These are phyloP conservation scores for Talaromyces sp. DNA, from an alignment of 2,329 filamentous ascomycete genomes.

Conservation along the genomic window DNA sequence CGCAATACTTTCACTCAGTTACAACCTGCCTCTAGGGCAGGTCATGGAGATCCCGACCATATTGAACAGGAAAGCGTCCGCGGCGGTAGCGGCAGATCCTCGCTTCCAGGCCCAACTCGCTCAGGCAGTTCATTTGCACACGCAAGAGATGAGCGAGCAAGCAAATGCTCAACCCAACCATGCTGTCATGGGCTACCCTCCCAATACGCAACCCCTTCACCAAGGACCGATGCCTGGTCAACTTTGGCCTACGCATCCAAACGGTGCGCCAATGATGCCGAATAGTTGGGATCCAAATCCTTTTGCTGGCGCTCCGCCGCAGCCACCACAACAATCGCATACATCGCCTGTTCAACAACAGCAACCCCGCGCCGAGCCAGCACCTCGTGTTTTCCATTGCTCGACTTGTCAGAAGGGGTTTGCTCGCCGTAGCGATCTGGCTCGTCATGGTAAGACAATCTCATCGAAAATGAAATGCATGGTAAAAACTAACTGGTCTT, in stretches of 20 bases:
- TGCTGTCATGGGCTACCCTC: constrained; percentile 56
- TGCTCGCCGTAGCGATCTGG: constrained; percentile 86
- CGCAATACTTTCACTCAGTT: constrained; percentile 10
- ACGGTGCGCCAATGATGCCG: constrained; percentile 53
- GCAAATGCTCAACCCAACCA: constrained; percentile 54
- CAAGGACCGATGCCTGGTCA: constrained; percentile 48
- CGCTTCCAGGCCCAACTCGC: constrained; percentile 44
- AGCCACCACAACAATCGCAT: constrained; percentile 44
- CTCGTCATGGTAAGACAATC: constrained; percentile 71
- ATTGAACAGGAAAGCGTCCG: constrained; percentile 48
- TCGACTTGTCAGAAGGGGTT: constrained; percentile 88
- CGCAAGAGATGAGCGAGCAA: constrained; percentile 54
- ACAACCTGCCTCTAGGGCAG: constrained; percentile 31
- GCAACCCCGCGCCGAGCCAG: constrained; percentile 43
- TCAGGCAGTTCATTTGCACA: constrained; percentile 39
- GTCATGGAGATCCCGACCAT: constrained; percentile 54
- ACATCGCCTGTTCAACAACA: constrained; percentile 35
- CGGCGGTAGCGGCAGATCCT: constrained; percentile 41
- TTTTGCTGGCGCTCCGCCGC: constrained; percentile 34
- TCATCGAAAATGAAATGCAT: too few relatives aligned
- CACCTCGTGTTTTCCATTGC: constrained; percentile 79
- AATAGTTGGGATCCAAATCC: constrained; percentile 51
- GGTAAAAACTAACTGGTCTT: constrained; percentile 6
- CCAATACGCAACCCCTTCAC: constrained; percentile 51
- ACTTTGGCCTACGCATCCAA: constrained; percentile 39